Evolutionary conservation across 352 stramenopile genomes (phyloP), one percentile per base, ranked within the genome.

Genomic region (Phytophthora tentaculata): DNA sequence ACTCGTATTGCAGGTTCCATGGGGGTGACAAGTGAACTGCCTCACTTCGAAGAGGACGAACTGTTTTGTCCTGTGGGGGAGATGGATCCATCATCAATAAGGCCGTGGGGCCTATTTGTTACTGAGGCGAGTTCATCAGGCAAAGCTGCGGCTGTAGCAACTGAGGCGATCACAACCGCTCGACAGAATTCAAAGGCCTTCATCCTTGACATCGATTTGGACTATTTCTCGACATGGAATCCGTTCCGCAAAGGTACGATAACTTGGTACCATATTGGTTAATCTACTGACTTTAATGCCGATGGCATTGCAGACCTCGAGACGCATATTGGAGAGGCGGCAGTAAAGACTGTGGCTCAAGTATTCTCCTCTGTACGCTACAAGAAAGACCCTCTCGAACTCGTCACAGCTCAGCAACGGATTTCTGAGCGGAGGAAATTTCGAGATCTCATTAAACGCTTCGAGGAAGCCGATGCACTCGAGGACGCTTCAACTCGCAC

Each of bases 201-300:
- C 51, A 49, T 97, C 6, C 60, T 97, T 0, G 90, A 97, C 59
- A 87, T 97, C 26, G 92, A 95, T 66, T 63, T 97, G n/a, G 90
- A 97, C 73, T 97, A 94, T 65, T 97, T 96, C 64, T 95, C 88
- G 17, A 95, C 88, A 5, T 91, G 86, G 82, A 90, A 95, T 37
- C 90, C 90, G 7, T 97, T 97, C 50, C 80, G 74, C 12, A 81
- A 77, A 84, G 80, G 83, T 32, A 32, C n/a, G n/a, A n/a, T 88
- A 43, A 4, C 19, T 53, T 48, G 16, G 23, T 24, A 13, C 50
- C 14, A 1, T 2, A 26, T 4, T n/a, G n/a, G n/a, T n/a, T n/a
- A n/a, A n/a, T n/a, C n/a, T n/a, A n/a, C n/a, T n/a, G n/a, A n/a
- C n/a, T 32, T 8, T 32, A 8, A 32, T 9, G 28, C 5, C 28